Percentiles rank a stretch among this genome's conserved stretches.
Conservation (phyloP, 1,284 basidiomycete genomes). For the Pisolithus thermaeus region DNA sequence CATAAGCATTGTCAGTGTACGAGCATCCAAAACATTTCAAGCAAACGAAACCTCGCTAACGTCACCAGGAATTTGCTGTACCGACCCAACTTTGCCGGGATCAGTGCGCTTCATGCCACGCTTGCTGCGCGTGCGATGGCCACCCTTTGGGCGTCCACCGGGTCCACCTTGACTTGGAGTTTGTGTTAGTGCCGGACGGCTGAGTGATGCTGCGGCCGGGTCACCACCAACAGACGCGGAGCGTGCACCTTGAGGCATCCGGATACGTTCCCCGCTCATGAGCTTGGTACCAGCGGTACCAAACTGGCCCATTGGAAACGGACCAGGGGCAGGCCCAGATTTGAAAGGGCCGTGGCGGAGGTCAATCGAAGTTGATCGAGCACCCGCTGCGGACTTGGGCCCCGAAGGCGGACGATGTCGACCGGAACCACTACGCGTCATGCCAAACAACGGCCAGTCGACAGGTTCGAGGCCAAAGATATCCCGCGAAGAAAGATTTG, state of each 20-base stretch:
- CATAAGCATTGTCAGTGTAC: too few relatives aligned
- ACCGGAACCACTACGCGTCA: conserved; percentile 59
- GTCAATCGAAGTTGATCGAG: conserved; percentile 50
- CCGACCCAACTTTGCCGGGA: conserved; percentile 33
- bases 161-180: conserved; percentile 72
- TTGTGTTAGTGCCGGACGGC: conserved; percentile 59
- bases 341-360: conserved; percentile 50
- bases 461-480: conserved; percentile 88
- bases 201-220: conserved; percentile 39
- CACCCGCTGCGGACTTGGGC: conserved; percentile 33
- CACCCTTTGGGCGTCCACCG: conserved; percentile 36
- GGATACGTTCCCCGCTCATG: conserved; percentile 72
- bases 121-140: conserved; percentile 64
- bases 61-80: too few relatives aligned
- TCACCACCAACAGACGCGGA: conserved; percentile 42
- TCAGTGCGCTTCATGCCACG: conserved; percentile 61
- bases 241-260: conserved; percentile 38
- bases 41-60: too few relatives aligned
- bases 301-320: conserved; percentile 76
- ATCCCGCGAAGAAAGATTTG: conserved; percentile 83
- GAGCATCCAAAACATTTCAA: too few relatives aligned
- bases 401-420: conserved; percentile 44
- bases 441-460: conserved; percentile 44
- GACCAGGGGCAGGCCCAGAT: conserved; percentile 28
- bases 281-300: conserved; percentile 49